Evolutionary conservation across 2,329 filamentous ascomycete genomes (phyloP).

Genomic region (Botrytis cinerea): DNA sequence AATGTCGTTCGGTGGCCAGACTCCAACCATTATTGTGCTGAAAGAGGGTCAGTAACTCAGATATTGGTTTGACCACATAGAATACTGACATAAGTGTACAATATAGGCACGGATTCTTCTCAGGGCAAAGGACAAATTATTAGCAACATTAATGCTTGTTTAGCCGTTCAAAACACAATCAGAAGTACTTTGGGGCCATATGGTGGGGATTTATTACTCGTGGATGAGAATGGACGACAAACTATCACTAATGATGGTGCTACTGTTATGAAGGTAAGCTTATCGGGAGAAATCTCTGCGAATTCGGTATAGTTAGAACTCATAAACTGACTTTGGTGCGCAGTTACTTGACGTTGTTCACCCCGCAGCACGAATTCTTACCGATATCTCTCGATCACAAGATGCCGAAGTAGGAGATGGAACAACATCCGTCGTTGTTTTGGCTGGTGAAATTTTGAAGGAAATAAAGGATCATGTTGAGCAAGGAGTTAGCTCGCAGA

Average conservation of each 20-base stretch:
- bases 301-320: constrained; percentile 6
- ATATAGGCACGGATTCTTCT: constrained; percentile 87
- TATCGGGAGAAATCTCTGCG: background rate
- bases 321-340: constrained; percentile 26
- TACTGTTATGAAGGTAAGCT: constrained; percentile 91
- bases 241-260: constrained; percentile 99
- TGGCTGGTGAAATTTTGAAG: constrained; percentile 97
- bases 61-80: constrained; percentile 17
- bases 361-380: constrained; percentile 93
- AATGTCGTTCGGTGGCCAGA: constrained; percentile 97
- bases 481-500: constrained; percentile 94
- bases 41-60: constrained; percentile 75
- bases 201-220: constrained; percentile 92
- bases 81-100: constrained; percentile 29
- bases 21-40: constrained; percentile 96
- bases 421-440: constrained; percentile 93
- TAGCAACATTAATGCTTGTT: constrained; percentile 97
- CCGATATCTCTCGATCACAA: constrained; percentile 97
- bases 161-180: constrained; percentile 93
- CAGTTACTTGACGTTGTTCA: constrained; percentile 98
- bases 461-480: constrained; percentile 96
- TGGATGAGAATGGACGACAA: constrained; percentile 91
- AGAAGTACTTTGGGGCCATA: constrained; percentile 95
- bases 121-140: constrained; percentile 96
- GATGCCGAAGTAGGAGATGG: constrained; percentile 98